Evolutionary conservation across 192 early-diverging fungal genomes (phyloP).

Genomic region (Chytriomyces sp.): DNA sequence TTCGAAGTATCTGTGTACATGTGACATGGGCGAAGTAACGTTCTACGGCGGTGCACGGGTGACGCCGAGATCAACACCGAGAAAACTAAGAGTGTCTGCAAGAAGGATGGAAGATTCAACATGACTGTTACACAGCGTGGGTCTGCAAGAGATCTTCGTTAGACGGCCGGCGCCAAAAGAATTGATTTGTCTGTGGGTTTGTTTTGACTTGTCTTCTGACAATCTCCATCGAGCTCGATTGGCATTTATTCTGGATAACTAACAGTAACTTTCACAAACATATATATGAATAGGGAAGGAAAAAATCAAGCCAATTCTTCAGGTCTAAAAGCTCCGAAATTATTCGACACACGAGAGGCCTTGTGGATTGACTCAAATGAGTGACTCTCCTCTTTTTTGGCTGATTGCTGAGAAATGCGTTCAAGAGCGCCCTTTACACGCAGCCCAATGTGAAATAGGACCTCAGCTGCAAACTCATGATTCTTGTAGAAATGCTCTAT

Average conservation of each 20-base stretch:
- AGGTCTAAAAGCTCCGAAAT: no score
- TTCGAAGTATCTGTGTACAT: not conserved
- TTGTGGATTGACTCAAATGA: no score
- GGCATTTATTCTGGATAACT: no score
- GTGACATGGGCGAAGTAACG: not conserved
- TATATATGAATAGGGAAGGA: no score
- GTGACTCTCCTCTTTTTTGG: no score
- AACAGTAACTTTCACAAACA: no score
- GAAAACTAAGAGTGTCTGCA: not conserved
- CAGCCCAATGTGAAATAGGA: constrained; percentile 17
- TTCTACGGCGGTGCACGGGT: not conserved
- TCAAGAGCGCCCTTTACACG: constrained; percentile 10
- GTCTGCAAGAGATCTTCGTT: not conserved
- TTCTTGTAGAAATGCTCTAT: constrained; percentile 1
- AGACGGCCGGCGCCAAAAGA: not conserved
- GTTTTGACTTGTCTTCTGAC: no score
- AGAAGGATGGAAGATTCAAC: not conserved
- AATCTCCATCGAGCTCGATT: no score
- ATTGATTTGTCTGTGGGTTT: not conserved
- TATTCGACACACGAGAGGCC: no score
- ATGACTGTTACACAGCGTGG: not conserved
- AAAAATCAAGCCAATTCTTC: no score
- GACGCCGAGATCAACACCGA: not conserved
- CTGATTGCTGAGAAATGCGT: not conserved
- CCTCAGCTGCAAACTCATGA: constrained; percentile 14